A percentile compares a stretch with the other conserved stretches of the same genome.
These are phyloP conservation scores for Colletotrichum sublineola DNA, from an alignment of 2,329 filamentous ascomycete species.

Conservation along the genomic window DNA sequence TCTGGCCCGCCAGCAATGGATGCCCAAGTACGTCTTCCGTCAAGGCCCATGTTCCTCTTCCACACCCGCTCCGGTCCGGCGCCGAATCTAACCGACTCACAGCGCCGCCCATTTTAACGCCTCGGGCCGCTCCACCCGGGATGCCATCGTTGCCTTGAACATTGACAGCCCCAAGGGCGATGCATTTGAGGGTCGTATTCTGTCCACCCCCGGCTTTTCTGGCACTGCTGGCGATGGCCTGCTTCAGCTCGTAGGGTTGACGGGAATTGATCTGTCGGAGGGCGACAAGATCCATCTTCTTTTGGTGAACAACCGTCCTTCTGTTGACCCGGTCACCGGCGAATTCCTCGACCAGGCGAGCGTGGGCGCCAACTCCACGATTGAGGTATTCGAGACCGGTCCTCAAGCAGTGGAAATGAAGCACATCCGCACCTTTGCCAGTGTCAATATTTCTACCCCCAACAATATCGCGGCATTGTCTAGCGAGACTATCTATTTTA, in stretches of 20 bases:
- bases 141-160: slow-evolving; percentile 51
- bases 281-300: slow-evolving; percentile 44
- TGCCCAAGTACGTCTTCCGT: slow-evolving; percentile 45
- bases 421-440: slow-evolving; percentile 46
- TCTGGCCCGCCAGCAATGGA: slow-evolving; percentile 43
- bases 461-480: slow-evolving; percentile 46
- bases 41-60: neutral
- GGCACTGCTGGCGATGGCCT: slow-evolving; percentile 51
- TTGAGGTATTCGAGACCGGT: slow-evolving; percentile 56
- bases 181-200: slow-evolving; percentile 44
- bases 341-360: slow-evolving; percentile 71
- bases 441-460: slow-evolving; percentile 44
- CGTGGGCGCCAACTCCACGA: slow-evolving; percentile 70
- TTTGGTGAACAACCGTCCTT: slow-evolving; percentile 47
- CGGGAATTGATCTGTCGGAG: slow-evolving; percentile 46
- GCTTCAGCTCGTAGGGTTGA: slow-evolving; percentile 50
- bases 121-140: slow-evolving; percentile 48
- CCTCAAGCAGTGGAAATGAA: slow-evolving; percentile 40
- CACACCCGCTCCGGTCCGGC: neutral
- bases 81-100: slow-evolving; percentile 2
- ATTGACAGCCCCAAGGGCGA: slow-evolving; percentile 48
- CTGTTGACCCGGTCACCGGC: slow-evolving; percentile 45
- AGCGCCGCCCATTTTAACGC: slow-evolving; percentile 45
- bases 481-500: slow-evolving; percentile 45
- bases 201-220: slow-evolving; percentile 47